phyloP scores from a whole-genome alignment of 441 rosid genomes.

The Gossypium gossypioides region DNA sequence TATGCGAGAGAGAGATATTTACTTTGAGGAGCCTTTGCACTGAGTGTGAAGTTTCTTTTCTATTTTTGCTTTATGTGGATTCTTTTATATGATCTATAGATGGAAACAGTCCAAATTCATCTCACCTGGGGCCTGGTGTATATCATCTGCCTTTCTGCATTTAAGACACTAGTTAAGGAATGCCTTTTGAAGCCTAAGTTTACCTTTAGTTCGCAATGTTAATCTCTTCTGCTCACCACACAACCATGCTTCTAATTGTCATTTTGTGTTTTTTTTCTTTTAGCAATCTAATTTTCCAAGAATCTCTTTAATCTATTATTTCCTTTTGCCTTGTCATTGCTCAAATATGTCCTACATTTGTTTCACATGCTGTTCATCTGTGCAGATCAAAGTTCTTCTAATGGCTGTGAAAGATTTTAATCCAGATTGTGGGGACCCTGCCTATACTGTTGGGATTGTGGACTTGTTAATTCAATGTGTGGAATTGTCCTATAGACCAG shows the following conservation, averaged over 20 bases:
- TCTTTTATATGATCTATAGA: background rate
- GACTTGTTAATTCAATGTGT: constrained; percentile 98
- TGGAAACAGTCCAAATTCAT: background rate
- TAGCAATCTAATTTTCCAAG: background rate
- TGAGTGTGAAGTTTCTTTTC: background rate
- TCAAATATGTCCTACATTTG: background rate
- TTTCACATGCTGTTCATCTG: constrained; percentile 21
- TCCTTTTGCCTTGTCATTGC: background rate
- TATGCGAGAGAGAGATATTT: background rate
- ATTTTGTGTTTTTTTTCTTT: background rate
- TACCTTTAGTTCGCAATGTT: background rate
- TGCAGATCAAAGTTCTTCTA: constrained; percentile 92
- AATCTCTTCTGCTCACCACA: background rate
- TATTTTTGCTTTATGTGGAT: background rate
- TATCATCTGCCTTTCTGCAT: background rate
- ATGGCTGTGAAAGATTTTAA: constrained; percentile 95
- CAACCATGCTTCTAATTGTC: background rate
- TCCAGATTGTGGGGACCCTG: constrained; percentile 85
- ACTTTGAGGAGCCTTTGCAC: background rate
- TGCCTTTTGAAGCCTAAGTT: constrained; percentile 3
- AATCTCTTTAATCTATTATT: background rate
- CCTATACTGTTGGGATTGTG: constrained; percentile 97
- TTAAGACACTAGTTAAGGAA: background rate
- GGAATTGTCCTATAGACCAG: constrained; percentile 90
- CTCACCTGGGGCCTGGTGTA: background rate